Conservation (phyloP, 805 yeast genomes). For the Saccharomyces kudriavzevii region DNA sequence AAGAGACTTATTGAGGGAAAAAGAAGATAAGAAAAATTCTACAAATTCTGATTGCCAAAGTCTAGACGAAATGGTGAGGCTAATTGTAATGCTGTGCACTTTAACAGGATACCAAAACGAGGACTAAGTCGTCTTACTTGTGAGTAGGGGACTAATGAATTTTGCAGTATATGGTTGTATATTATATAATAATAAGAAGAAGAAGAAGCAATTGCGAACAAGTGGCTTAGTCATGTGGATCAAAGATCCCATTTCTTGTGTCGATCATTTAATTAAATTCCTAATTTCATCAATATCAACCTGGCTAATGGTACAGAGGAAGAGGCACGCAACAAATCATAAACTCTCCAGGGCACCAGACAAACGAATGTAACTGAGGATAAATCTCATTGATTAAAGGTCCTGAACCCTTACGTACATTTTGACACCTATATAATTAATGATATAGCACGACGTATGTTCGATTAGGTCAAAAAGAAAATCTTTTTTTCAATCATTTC, state of each 20-base stretch:
- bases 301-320: no score
- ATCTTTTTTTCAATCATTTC: conserved; percentile 5
- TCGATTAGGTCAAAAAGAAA: not conserved
- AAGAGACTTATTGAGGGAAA: conserved; percentile 39
- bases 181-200: not conserved
- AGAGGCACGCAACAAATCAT: no score
- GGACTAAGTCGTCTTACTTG: conserved; percentile 3
- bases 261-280: no score
- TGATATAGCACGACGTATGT: not conserved
- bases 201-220: not conserved
- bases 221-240: not conserved
- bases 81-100: conserved; percentile 47
- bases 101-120: conserved; percentile 39
- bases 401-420: not conserved
- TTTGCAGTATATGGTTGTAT: not conserved
- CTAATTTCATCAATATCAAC: no score
- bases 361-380: no score
- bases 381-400: not conserved
- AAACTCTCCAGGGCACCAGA: not conserved
- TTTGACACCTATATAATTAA: not conserved
- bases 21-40: conserved; percentile 21
- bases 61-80: conserved; percentile 45
- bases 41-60: conserved; percentile 17
- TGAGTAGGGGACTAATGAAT: not conserved
- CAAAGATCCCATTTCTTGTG: no score